Conservation (phyloP, 2,329 filamentous ascomycete species). For the Trichoderma cornu-damae region DNA sequence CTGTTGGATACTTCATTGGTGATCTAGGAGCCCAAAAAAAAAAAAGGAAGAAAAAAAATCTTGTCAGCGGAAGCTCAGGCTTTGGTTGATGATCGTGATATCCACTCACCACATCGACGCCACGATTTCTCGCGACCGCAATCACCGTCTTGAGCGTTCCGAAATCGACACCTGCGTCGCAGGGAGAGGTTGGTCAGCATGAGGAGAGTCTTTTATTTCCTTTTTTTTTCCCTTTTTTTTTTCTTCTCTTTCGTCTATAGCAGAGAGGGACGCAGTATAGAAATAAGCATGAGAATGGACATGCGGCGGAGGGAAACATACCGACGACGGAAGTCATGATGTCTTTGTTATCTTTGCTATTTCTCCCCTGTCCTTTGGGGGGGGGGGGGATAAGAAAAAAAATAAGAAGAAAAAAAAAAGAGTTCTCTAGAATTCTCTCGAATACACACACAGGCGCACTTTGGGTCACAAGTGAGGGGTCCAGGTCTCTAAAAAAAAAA, state of each 20-base stretch:
- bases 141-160: conserved; percentile 96
- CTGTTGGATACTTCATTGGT: conserved; percentile 99
- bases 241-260: neutral
- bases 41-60: too few relatives aligned
- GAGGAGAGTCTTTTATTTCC: neutral
- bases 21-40: conserved; percentile 62
- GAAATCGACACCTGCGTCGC: conserved; percentile 76
- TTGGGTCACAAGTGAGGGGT: conserved; percentile 16
- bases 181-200: conserved; percentile 21
- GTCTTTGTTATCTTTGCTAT: neutral
- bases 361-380: neutral
- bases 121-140: conserved; percentile 95
- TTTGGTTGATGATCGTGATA: neutral
- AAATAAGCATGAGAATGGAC: conserved; percentile 15
- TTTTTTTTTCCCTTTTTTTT: too few relatives aligned
- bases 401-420: too few relatives aligned
- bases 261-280: conserved; percentile 10
- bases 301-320: conserved; percentile 8
- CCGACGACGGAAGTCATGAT: conserved; percentile 21
- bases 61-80: conserved; percentile 17
- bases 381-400: too few relatives aligned
- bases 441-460: neutral
- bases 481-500: conserved; percentile 8
- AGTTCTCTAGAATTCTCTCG: too few relatives aligned
- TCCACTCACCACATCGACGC: conserved; percentile 91